A percentile compares a stretch with the other conserved stretches of the same genome.
These are phyloP conservation scores for Auxenochlorella pyrenoidosa DNA, from an alignment of 139 green algal species.

Conservation along the genomic window DNA sequence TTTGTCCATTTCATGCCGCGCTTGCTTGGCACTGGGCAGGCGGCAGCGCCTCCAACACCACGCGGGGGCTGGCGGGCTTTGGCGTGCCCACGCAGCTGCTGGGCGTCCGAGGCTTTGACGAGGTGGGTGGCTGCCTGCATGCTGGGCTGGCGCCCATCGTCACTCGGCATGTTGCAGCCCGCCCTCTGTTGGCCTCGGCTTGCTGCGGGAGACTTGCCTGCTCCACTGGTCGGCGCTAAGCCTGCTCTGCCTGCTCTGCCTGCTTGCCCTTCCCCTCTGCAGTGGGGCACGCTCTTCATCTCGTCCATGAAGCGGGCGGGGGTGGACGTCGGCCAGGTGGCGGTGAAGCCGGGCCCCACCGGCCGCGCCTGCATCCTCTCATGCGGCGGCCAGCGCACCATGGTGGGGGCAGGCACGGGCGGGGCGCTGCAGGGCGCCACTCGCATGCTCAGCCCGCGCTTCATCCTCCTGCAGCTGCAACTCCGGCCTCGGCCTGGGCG, in stretches of 20 bases:
- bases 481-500: too few species aligned
- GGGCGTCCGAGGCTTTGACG: conserved; percentile 54
- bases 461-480: too few species aligned
- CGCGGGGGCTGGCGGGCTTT: conserved; percentile 50
- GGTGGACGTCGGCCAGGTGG: conserved; percentile 51
- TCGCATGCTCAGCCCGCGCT: too few species aligned
- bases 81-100: conserved; percentile 40
- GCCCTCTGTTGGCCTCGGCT: background rate
- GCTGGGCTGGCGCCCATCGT: too few species aligned
- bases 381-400: conserved; percentile 45
- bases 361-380: conserved; percentile 67
- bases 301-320: conserved; percentile 52
- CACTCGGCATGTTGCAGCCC: too few species aligned
- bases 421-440: too few species aligned
- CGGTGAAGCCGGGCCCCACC: conserved; percentile 45
- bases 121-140: conserved; percentile 4
- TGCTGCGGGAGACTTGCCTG: background rate
- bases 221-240: background rate
- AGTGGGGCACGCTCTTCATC: conserved; percentile 63
- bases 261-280: background rate
- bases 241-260: background rate
- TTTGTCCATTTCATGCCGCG: too few species aligned
- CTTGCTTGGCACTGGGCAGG: conserved; percentile 35
- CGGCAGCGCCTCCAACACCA: conserved; percentile 57
- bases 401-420: too few species aligned